A percentile compares a stretch with the other conserved stretches of the same genome.
Conservation (phyloP, 139 green algal genomes). For the Pleodorina starrii region DNA sequence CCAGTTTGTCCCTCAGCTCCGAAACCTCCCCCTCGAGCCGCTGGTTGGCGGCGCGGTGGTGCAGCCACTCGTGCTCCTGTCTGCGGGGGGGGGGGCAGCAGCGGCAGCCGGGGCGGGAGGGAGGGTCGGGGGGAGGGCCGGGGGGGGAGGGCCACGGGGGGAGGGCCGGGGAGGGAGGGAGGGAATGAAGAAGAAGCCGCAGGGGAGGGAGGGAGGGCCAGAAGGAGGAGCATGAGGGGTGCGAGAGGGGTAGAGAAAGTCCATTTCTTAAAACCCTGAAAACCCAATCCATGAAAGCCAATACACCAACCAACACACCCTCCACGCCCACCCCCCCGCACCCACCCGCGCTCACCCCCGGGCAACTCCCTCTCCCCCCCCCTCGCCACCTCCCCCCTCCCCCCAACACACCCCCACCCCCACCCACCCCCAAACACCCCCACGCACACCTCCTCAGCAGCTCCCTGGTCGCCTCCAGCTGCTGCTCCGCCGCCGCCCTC, state of each 20-base stretch:
- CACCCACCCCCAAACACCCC: not conserved
- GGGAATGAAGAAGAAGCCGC: not conserved
- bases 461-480: constrained; percentile 28
- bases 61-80: constrained; percentile 44
- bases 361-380: too few species aligned
- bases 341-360: too few species aligned
- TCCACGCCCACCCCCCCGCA: too few species aligned
- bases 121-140: not conserved
- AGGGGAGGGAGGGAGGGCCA: not conserved
- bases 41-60: constrained; percentile 15
- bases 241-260: not conserved
- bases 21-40: not conserved
- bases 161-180: not conserved
- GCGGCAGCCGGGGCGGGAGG: not conserved
- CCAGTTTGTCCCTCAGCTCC: constrained; percentile 18
- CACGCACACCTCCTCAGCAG: constrained; percentile 8
- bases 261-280: too few species aligned
- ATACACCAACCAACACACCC: too few species aligned
- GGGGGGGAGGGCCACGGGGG: not conserved
- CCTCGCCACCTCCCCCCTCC: too few species aligned
- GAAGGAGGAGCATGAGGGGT: not conserved
- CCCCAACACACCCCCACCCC: too few species aligned
- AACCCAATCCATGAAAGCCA: too few species aligned
- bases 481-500: constrained; percentile 23
- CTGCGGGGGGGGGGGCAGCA: not conserved